Evolutionary conservation across 2,329 filamentous ascomycete species (phyloP), one percentile per base, ranked within the genome.

Genomic region (Cryphonectria radicalis): DNA sequence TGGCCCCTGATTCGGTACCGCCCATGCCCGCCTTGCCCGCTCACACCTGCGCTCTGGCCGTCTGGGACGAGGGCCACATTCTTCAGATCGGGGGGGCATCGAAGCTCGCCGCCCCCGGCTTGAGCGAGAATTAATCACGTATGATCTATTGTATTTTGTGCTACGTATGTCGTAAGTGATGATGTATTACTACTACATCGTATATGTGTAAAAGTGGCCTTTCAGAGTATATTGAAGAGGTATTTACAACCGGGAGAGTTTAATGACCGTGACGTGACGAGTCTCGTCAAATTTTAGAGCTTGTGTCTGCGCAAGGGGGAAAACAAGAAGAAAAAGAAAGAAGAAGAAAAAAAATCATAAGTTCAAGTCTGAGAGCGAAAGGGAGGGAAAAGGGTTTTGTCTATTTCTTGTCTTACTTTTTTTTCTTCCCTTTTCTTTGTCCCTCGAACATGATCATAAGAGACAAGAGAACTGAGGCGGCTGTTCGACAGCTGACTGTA

Each of bases 1-100:
- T 19, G 55, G 55, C 55, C 55, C 55, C 55, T 59, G 55, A 59
- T 59, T 59, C 55, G 55, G 55, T 32, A 28, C 25, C 55, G 25
- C 8, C 32, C 32, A 32, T 32, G 32, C 32, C 32, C 3, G 32
- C 32, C 10, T 28, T 14, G 53, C 17, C 43, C n/a, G 53, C 6
- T 59, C 25, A 32, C 8, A 19, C 28, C 25, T 14, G n/a, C 25
- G 53, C 53, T 28, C 11, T 57, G 53, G 10, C 53, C 53, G 13
- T 59, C n/a, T 10, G 22, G 46, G 13, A 32, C 53, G 28, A 32
- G 53, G 25, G 53, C 25, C 53, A 57, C 37, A 40, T 37, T 11
- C 37, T 40, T 11, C 10, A 11, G 37, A 40, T 40, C 37, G 37
- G 10, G 35, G n/a, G 37, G 5, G 55, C 55, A 59, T 32, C 55